Evolutionary conservation across 1,284 basidiomycete genomes (phyloP).

Genomic region (Xerocomus cyaneibrunnescens): DNA sequence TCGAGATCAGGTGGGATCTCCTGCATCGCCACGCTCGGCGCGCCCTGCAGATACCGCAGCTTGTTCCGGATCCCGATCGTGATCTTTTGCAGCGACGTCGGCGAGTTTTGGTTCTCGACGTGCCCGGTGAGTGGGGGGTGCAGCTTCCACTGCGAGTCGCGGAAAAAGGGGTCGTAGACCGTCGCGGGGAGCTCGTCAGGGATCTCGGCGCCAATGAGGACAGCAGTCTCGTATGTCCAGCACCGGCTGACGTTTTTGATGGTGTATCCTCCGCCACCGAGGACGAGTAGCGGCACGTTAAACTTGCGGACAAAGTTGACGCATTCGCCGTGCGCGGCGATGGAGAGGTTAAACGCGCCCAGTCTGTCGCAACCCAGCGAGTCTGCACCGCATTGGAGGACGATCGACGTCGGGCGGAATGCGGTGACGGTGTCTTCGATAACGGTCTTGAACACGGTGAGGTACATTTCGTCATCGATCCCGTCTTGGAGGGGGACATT

Average conservation of each 20-base stretch:
- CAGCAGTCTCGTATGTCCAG: constrained; percentile 98
- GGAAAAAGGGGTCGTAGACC: constrained; percentile 93
- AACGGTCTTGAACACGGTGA: constrained; percentile 93
- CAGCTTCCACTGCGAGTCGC: constrained; percentile 86
- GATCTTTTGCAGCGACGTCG: constrained; percentile 82
- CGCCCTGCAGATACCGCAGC: constrained; percentile 90
- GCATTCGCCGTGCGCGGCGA: constrained; percentile 98
- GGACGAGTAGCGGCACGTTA: constrained; percentile 84
- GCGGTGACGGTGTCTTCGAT: constrained; percentile 92
- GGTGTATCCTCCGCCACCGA: constrained; percentile 96
- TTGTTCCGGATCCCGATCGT: constrained; percentile 87
- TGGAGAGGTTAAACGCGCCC: constrained; percentile 98
- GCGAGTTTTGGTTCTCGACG: constrained; percentile 92
- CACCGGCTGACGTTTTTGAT: constrained; percentile 97
- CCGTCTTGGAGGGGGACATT: constrained; percentile 97
- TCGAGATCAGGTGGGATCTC: constrained; percentile 93
- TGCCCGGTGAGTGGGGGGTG: constrained; percentile 90
- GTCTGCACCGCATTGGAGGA: constrained; percentile 97
- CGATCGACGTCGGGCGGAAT: constrained; percentile 90
- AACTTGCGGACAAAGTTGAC: constrained; percentile 95
- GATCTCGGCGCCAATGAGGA: constrained; percentile 83
- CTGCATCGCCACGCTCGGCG: constrained; percentile 95
- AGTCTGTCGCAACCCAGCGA: constrained; percentile 93
- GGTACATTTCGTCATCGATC: constrained; percentile 96
- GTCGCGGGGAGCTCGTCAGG: constrained; percentile 88